A percentile compares a stretch with the other conserved stretches of the same genome.
Conservation (phyloP, 2,329 filamentous ascomycete genomes). For the Cladosporium sphaerospermum region DNA sequence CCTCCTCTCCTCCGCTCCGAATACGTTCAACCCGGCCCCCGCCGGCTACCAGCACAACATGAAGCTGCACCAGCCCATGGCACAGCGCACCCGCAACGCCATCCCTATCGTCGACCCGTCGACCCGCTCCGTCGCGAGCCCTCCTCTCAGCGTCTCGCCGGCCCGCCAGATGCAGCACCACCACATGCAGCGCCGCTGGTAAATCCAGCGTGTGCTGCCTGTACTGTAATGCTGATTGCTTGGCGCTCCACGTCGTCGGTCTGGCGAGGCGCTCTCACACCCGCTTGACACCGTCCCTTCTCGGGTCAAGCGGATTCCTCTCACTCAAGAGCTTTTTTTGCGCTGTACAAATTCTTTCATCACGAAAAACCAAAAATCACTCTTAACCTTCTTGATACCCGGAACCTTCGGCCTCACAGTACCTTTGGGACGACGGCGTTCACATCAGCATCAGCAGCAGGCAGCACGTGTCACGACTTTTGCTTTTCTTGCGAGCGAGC, state of each 20-base stretch:
- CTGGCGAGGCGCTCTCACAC: conserved; percentile 19
- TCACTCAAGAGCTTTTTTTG: conserved; percentile 2
- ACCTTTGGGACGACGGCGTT: conserved; percentile 12
- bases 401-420: conserved; percentile 11
- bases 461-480: conserved; percentile 8
- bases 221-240: conserved; percentile 4
- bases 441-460: conserved; percentile 9
- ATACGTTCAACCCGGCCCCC: conserved; percentile 44
- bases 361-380: conserved; percentile 4
- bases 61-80: conserved; percentile 86
- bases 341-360: conserved; percentile 4
- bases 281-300: not conserved
- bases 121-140: conserved; percentile 85
- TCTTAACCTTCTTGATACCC: conserved; percentile 11
- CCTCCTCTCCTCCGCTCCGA: conserved; percentile 59
- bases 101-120: conserved; percentile 97
- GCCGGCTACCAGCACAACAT: conserved; percentile 57
- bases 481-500: conserved; percentile 11
- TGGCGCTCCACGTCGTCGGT: conserved; percentile 21
- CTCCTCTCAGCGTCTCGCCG: conserved; percentile 66
- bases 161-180: conserved; percentile 56
- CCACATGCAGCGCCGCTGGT: conserved; percentile 44
- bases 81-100: conserved; percentile 84
- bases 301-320: not conserved
- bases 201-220: conserved; percentile 20